Conservation (phyloP, 2,329 filamentous ascomycete species). For the Penicillium sp. region DNA sequence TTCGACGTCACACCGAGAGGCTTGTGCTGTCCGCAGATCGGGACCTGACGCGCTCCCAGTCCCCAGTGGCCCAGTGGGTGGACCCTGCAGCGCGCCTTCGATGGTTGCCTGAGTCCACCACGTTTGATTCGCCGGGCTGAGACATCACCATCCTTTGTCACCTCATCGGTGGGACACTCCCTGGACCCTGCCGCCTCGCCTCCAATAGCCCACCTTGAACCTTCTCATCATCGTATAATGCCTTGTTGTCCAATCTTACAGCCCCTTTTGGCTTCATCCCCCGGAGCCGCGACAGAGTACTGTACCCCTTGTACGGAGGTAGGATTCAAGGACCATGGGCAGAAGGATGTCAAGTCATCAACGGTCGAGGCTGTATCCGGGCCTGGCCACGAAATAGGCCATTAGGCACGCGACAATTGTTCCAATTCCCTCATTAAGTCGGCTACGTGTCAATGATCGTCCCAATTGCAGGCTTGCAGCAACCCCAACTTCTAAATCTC, state of each 20-base stretch:
- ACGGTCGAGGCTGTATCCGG: background rate
- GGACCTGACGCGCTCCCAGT: background rate
- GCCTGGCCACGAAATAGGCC: background rate
- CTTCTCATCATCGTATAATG: background rate
- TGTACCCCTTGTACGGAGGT: background rate
- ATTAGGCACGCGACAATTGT: background rate
- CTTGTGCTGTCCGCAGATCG: background rate
- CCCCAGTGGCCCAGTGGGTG: background rate
- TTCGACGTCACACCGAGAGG: background rate
- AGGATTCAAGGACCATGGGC: background rate
- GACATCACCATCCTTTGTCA: background rate
- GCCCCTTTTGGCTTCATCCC: background rate
- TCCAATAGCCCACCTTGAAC: background rate
- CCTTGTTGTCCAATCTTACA: constrained; percentile 1
- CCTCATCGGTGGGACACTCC: background rate
- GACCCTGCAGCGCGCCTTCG: constrained; percentile 3
- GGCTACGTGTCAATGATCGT: background rate
- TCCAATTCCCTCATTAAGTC: background rate
- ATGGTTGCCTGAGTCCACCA: background rate
- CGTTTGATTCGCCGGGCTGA: constrained; percentile 2
- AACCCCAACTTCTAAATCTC: background rate
- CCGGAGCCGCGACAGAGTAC: background rate
- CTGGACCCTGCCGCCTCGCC: background rate
- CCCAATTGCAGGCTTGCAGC: background rate
- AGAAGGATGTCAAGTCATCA: background rate